phyloP scores from a whole-genome alignment of 768 basidiomycete species.

The Neoboletus brunneissimus region DNA sequence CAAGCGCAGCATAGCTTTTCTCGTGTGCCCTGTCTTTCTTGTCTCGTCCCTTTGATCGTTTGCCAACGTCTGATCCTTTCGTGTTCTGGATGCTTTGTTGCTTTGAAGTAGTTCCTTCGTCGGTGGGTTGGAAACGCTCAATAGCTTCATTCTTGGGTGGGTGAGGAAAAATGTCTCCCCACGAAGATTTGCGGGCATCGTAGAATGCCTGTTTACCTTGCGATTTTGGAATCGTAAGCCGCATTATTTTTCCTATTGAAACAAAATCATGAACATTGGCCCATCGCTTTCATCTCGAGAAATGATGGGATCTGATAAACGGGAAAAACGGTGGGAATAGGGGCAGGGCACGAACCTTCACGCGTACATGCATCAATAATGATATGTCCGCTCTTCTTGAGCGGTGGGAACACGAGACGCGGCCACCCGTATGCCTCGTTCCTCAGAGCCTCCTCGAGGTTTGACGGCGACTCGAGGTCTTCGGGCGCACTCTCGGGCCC shows the following conservation, averaged over 20 bases:
- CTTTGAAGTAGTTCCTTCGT: constrained; percentile 27
- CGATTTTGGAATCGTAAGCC: constrained; percentile 86
- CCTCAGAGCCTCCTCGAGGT: constrained; percentile 55
- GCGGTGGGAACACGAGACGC: constrained; percentile 85
- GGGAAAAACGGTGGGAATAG: constrained; percentile 9
- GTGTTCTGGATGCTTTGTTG: constrained; percentile 26
- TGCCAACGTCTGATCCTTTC: constrained; percentile 59
- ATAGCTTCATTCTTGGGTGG: constrained; percentile 74
- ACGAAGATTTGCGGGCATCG: constrained; percentile 88
- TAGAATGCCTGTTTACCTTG: constrained; percentile 96
- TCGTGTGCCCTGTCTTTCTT: constrained; percentile 20
- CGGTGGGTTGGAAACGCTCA: constrained; percentile 48
- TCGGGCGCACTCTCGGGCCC: constrained; percentile 4
- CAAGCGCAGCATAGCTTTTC: constrained; percentile 29
- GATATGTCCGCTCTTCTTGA: constrained; percentile 90
- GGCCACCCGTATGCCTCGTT: constrained; percentile 86
- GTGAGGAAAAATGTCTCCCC: constrained; percentile 97
- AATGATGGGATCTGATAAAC: background rate
- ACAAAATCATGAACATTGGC: constrained; percentile 1
- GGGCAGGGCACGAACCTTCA: constrained; percentile 52
- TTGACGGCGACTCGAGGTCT: constrained; percentile 22
- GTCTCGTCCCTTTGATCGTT: constrained; percentile 35
- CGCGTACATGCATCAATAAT: constrained; percentile 85
- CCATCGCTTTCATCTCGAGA: constrained; percentile 1
- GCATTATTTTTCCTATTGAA: constrained; percentile 78